Percentiles rank a stretch among this genome's conserved stretches.
Conservation (phyloP, 306 rosid species). For the Cyamopsis tetragonoloba region DNA sequence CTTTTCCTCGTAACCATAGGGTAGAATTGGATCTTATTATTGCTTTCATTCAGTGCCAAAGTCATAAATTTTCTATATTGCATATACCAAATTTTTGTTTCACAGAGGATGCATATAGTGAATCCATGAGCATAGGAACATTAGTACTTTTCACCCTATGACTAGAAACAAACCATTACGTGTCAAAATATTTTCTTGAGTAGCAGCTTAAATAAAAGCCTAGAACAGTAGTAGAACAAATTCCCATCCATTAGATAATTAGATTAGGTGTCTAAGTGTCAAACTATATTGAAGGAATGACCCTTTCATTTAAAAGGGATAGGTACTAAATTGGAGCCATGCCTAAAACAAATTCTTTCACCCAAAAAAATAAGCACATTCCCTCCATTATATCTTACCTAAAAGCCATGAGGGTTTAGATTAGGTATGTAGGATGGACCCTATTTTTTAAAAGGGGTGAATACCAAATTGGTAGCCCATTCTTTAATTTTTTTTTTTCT, state of each 20-base stretch:
- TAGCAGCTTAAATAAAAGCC: slow-evolving; percentile 14
- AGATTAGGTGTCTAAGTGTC: too few species aligned
- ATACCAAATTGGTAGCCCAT: not conserved
- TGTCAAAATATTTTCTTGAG: not conserved
- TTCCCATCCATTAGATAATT: not conserved
- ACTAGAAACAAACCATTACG: not conserved
- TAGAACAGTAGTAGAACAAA: not conserved
- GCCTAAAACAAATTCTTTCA: too few species aligned
- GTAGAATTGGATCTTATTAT: not conserved
- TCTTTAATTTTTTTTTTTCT: not conserved
- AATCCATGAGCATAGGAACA: not conserved
- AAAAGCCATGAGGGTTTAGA: slow-evolving; percentile 19
- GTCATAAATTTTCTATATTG: not conserved
- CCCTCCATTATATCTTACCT: not conserved
- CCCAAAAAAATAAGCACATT: too few species aligned
- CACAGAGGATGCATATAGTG: not conserved
- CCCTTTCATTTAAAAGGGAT: too few species aligned
- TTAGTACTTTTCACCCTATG: not conserved
- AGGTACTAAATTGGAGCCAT: too few species aligned
- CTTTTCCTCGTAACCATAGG: not conserved
- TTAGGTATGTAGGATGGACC: slow-evolving; percentile 13
- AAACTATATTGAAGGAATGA: too few species aligned
- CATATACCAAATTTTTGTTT: not conserved
- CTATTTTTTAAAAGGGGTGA: not conserved
- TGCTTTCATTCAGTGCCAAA: slow-evolving; percentile 9